A percentile compares a stretch with the other conserved stretches of the same genome.
Evolutionary conservation across 2,329 filamentous ascomycete species (phyloP).

Genomic region (Penicillium sp.): DNA sequence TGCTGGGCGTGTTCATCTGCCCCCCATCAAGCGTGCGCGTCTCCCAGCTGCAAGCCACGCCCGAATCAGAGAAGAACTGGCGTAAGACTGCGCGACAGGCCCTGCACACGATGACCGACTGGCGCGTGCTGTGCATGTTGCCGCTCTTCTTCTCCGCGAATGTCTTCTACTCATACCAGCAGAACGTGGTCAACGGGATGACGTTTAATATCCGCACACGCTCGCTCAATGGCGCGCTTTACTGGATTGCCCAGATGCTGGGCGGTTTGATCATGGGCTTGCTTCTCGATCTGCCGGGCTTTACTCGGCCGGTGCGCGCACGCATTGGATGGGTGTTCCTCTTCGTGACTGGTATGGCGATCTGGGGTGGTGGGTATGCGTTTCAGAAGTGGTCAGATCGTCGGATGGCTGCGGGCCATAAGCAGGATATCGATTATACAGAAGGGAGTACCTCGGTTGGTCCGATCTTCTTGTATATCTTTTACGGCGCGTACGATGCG

Average conservation of each 20-base stretch:
- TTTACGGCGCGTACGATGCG: conserved; percentile 69
- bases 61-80: conserved; percentile 46
- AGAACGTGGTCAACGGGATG: conserved; percentile 57
- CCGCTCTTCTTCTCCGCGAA: conserved; percentile 60
- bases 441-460: conserved; percentile 56
- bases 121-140: conserved; percentile 53
- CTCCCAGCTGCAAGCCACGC: conserved; percentile 39
- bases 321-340: conserved; percentile 51
- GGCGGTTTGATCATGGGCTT: conserved; percentile 50
- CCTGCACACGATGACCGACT: conserved; percentile 41
- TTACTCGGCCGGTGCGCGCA: conserved; percentile 52
- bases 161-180: conserved; percentile 60
- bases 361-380: conserved; percentile 64
- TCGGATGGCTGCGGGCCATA: conserved; percentile 42
- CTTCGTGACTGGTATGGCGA: conserved; percentile 54
- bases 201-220: conserved; percentile 59
- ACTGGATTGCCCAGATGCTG: conserved; percentile 61
- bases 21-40: conserved; percentile 49
- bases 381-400: conserved; percentile 63
- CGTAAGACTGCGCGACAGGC: conserved; percentile 35
- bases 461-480: conserved; percentile 70
- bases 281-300: conserved; percentile 43
- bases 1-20: conserved; percentile 52
- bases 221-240: conserved; percentile 57
- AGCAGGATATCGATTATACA: conserved; percentile 53